Evolutionary conservation across 2,329 filamentous ascomycete species (phyloP).

Genomic region (Colletotrichum plurivorum): DNA sequence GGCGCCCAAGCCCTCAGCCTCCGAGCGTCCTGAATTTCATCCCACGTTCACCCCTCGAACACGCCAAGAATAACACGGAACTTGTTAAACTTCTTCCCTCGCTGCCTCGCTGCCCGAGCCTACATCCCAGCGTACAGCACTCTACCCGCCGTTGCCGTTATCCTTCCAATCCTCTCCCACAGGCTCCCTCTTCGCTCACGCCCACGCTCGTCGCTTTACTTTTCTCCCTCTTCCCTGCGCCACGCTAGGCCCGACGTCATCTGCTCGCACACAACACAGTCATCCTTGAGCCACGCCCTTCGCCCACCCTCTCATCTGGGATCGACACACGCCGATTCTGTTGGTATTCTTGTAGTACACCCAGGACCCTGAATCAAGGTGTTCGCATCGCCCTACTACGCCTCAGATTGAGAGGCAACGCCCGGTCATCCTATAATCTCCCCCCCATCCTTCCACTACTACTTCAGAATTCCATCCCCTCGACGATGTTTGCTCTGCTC

Average conservation of each 20-base stretch:
- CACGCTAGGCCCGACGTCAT: slow-evolving; percentile 41
- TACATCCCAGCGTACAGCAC: slow-evolving; percentile 32
- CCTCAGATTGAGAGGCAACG: slow-evolving; percentile 37
- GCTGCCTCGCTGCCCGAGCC: slow-evolving; percentile 22
- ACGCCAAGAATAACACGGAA: slow-evolving; percentile 38
- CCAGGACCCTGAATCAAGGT: slow-evolving; percentile 38
- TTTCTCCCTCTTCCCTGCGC: slow-evolving; percentile 35
- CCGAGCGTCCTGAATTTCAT: slow-evolving; percentile 36
- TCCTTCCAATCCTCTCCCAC: slow-evolving; percentile 3
- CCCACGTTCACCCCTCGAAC: slow-evolving; percentile 35
- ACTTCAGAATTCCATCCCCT: slow-evolving; percentile 24
- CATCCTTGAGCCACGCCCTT: slow-evolving; percentile 29
- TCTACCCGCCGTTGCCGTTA: slow-evolving; percentile 23
- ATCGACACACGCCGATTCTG: slow-evolving; percentile 35
- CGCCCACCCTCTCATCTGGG: slow-evolving; percentile 27
- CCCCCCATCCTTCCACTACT: slow-evolving; percentile 30
- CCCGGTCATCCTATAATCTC: slow-evolving; percentile 42
- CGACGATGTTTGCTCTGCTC: slow-evolving; percentile 46
- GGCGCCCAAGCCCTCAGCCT: slow-evolving; percentile 38
- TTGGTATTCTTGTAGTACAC: slow-evolving; percentile 37
- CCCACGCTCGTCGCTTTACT: slow-evolving; percentile 1
- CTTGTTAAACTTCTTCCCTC: slow-evolving; percentile 38
- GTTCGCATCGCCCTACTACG: slow-evolving; percentile 26
- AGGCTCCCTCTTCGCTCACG: not conserved
- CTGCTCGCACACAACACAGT: slow-evolving; percentile 29